Conservation (phyloP, 179 eudicot genomes). For the Spergularia azorica region DNA sequence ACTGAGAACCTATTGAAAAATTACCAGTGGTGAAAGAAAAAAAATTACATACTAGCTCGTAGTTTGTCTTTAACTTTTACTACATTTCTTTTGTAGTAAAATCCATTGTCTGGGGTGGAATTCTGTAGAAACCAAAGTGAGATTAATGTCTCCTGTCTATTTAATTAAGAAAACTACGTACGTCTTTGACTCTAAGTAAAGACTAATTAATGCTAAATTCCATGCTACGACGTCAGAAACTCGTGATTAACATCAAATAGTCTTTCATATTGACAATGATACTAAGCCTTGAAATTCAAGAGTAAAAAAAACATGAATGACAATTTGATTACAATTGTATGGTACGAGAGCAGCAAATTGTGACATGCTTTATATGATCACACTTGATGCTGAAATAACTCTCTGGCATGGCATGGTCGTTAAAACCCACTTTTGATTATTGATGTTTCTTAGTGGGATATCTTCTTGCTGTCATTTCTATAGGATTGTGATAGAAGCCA, state of each 20-base stretch:
- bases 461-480: slow-evolving; percentile 16
- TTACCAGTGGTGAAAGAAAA: background rate
- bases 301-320: slow-evolving; percentile 16
- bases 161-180: background rate
- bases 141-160: background rate
- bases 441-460: slow-evolving; percentile 25
- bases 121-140: background rate
- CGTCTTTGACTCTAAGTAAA: background rate
- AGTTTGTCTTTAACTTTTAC: slow-evolving; percentile 11
- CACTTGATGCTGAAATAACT: slow-evolving; percentile 27
- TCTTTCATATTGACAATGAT: slow-evolving; percentile 11
- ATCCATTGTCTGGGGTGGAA: background rate
- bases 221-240: slow-evolving; percentile 11
- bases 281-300: background rate
- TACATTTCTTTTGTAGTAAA: slow-evolving; percentile 4
- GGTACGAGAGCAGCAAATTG: slow-evolving; percentile 9
- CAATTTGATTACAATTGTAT: slow-evolving; percentile 17
- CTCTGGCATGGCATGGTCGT: slow-evolving; percentile 28
- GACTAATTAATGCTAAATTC: slow-evolving; percentile 7
- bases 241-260: slow-evolving; percentile 16
- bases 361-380: slow-evolving; percentile 27
- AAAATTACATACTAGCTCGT: background rate
- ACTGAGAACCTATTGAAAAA: no score
- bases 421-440: slow-evolving; percentile 25
- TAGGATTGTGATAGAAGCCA: background rate